Conservation (phyloP, 1,139 yeast species). For the Hemisphaericaspora subhashii region DNA sequence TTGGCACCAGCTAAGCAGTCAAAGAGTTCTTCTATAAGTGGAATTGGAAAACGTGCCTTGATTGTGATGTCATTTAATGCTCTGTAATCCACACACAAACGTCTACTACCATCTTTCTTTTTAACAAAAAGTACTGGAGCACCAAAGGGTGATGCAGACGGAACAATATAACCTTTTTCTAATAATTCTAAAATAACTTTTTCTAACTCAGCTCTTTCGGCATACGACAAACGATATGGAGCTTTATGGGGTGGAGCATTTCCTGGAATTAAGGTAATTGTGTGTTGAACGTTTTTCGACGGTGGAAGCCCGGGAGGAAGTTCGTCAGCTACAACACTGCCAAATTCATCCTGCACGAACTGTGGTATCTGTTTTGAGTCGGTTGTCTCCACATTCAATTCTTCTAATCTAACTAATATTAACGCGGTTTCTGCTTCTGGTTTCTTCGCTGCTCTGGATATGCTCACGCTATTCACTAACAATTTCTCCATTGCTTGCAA, state of each 20-base stretch:
- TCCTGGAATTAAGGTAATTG: neutral
- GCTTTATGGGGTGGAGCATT: neutral
- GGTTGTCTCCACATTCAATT: neutral
- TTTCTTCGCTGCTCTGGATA: neutral
- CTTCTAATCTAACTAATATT: neutral
- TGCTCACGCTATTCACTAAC: too few species aligned
- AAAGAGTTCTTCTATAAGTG: slow-evolving; percentile 17
- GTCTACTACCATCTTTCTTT: too few species aligned
- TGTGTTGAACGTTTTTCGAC: neutral
- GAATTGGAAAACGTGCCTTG: slow-evolving; percentile 20
- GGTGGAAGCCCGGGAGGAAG: neutral
- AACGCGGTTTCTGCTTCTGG: neutral
- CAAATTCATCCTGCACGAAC: neutral
- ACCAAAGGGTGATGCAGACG: neutral
- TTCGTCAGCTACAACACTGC: neutral
- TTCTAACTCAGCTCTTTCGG: neutral
- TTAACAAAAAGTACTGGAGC: too few species aligned
- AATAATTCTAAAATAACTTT: neutral
- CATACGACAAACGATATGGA: neutral
- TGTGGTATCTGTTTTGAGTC: neutral
- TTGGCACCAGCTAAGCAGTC: neutral
- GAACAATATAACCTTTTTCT: neutral
- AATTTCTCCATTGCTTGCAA: neutral
- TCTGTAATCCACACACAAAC: slow-evolving; percentile 38
- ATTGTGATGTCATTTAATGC: slow-evolving; percentile 58